These are phyloP conservation scores for Brassica incana DNA, from an alignment of 345 rosid genomes.

Conservation along the genomic window DNA sequence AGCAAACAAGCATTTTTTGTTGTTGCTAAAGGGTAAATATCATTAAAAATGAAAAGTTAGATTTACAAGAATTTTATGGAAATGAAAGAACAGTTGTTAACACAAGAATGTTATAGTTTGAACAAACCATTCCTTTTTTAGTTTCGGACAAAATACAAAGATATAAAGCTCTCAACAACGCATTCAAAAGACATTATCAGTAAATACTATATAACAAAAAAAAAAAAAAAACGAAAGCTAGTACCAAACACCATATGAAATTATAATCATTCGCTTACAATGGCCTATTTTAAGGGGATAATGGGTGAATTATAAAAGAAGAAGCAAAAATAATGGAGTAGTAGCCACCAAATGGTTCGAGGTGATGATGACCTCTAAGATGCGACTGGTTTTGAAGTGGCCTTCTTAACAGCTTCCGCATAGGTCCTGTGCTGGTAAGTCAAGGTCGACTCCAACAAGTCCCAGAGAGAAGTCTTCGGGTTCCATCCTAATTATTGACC, in stretches of 20 bases:
- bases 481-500: constrained; percentile 70
- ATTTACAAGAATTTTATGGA: too few relatives aligned
- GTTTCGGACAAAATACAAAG: background rate
- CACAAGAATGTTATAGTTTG: background rate
- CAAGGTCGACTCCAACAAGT: constrained; percentile 91
- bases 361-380: constrained; percentile 39
- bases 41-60: too few relatives aligned
- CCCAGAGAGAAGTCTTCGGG: constrained; percentile 96
- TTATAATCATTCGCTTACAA: constrained; percentile 19
- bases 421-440: constrained; percentile 96
- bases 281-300: constrained; percentile 21
- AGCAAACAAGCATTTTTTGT: too few relatives aligned
- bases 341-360: constrained; percentile 22
- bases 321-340: constrained; percentile 25
- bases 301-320: background rate
- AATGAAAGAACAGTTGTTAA: background rate
- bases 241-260: constrained; percentile 27
- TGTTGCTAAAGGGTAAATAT: too few relatives aligned
- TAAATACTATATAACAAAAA: constrained; percentile 24
- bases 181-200: constrained; percentile 7
- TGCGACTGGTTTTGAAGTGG: constrained; percentile 58
- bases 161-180: background rate
- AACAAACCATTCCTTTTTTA: background rate
- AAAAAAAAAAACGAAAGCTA: constrained; percentile 23
- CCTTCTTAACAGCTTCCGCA: constrained; percentile 87